A percentile compares a stretch with the other conserved stretches of the same genome.
These are phyloP conservation scores for Salix udensis DNA, from an alignment of 345 rosid genomes.

Conservation along the genomic window DNA sequence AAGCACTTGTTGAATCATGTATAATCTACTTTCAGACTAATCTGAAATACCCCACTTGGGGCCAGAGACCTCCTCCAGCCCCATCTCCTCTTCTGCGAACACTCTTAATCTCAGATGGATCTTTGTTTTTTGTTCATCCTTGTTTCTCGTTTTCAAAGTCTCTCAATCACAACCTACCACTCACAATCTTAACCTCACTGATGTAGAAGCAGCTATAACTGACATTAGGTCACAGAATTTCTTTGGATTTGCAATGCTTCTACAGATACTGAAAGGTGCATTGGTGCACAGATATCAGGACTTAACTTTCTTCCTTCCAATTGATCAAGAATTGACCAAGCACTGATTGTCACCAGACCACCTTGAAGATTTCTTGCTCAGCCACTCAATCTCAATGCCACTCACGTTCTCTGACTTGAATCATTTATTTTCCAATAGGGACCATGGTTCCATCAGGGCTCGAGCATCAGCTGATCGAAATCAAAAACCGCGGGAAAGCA, in stretches of 20 bases:
- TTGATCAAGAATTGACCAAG: constrained; percentile 3
- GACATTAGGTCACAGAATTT: constrained; percentile 15
- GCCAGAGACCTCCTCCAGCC: neutral
- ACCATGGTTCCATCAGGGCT: constrained; percentile 8
- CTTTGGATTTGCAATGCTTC: constrained; percentile 18
- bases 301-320: constrained; percentile 14
- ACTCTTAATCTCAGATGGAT: neutral
- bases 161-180: neutral
- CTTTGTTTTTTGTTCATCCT: neutral
- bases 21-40: neutral
- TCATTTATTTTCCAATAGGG: constrained; percentile 16
- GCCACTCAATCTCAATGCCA: constrained; percentile 15
- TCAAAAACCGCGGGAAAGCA: constrained; percentile 5
- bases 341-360: neutral
- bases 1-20: neutral
- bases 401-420: constrained; percentile 7
- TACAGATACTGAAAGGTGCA: constrained; percentile 14
- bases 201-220: neutral
- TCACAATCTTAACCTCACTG: neutral
- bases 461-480: neutral
- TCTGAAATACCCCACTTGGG: neutral
- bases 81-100: neutral
- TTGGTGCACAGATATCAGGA: constrained; percentile 1
- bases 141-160: neutral
- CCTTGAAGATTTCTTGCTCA: constrained; percentile 11